Base-by-base conservation (phyloP, 225 moss, liverwort and hornwort genomes). In the Polytrichum formosum region DNA sequence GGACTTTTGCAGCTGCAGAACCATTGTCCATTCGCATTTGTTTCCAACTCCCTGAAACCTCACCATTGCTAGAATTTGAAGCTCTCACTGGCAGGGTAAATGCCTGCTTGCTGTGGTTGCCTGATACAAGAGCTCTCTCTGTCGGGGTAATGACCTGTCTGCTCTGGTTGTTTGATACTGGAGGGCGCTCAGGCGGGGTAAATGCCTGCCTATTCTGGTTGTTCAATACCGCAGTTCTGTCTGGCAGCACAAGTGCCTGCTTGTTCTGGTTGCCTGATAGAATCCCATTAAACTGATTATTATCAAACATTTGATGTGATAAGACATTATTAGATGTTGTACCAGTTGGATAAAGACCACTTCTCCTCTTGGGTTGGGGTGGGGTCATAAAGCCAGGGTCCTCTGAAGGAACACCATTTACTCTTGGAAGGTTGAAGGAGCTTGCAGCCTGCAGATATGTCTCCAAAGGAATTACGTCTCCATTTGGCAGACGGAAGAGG, bases 391-490 rank as follows among this genome's bases (percentile, higher is more conserved):
- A 84, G 64, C 72, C 77, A 35, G 84, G 53, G 58, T 81, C 82
- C 63, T 81, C 82, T 59, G 73, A 64, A 30, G 79, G 75, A 18
- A 74, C 65, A 74, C 73, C 58, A 60, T 63, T 82, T 77, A 82
- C 66, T 68, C 88, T 82, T 67, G 85, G 79, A 56, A 86, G 72
- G 67, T 77, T 93, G 46, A 69, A 84, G 56, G 85, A 77, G 76
- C 72, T 82, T 6, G 85, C 79, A 71, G 89, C 81, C 68, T 87
- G 96, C 66, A 90, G 64, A 67, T 84, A 90, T 21, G 85, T 64
- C 33, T 90, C 90, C 79, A 91, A 54, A 35, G 84, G 84, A 67
- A 88, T 78, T 71, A 86, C 60, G 69, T 93, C 90, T 79, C 93
- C 93, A 76, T 82, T 88, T 59, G 91, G 81, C 76, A 93, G 55